Base-by-base conservation (phyloP, 129 eudicot genomes). In the Ambrosia trifida region DNA sequence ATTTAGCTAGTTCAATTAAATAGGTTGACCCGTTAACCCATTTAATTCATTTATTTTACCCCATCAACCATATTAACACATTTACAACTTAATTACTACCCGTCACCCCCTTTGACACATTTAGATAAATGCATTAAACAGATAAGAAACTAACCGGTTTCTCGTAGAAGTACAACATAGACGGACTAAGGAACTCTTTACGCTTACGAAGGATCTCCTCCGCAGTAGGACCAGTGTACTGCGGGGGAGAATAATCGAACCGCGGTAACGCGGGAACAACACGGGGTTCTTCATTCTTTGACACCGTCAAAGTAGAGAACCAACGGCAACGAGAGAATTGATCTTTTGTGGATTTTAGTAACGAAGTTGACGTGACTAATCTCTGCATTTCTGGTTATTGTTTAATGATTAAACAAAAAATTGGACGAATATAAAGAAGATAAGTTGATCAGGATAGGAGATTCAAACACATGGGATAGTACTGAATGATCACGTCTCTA, bases 241-340 rank as follows among this genome's bases (percentile, higher is more conserved):
- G 81, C 41, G 96, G 92, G 1, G 96, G 96, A n/a, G 89, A 12
- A 66, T 89, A 86, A 51, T 84, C 84, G 62, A 89, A 84, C 2
- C 65, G 38, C 62, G 95, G 95, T 68, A 88, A 75, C 47, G 40
- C 71, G 0, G 90, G 88, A 46, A 72, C 73, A 52, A 12, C 18
- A n/a, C n/a, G n/a, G 10, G 19, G 13, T 36, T 69, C 69, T n/a
- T 73, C 83, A 73, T 66, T 62, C 35, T 79, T 71, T 10, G 47
- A 19, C 2, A 13, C 19, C 6, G 75, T 60, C 7, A 57, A 2
- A 2, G 18, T 58, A 6, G 72, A 64, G 43, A 70, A 78, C 4
- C 60, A 63, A 0, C 66, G 41, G 38, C 44, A 12, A 8, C 44
- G 52, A 0, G 65, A 20, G 16, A 70, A 35, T 12, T 40, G 65